Base-by-base conservation (phyloP, 192 early-diverging fungal genomes). In the Mortierella alpina region DNA sequence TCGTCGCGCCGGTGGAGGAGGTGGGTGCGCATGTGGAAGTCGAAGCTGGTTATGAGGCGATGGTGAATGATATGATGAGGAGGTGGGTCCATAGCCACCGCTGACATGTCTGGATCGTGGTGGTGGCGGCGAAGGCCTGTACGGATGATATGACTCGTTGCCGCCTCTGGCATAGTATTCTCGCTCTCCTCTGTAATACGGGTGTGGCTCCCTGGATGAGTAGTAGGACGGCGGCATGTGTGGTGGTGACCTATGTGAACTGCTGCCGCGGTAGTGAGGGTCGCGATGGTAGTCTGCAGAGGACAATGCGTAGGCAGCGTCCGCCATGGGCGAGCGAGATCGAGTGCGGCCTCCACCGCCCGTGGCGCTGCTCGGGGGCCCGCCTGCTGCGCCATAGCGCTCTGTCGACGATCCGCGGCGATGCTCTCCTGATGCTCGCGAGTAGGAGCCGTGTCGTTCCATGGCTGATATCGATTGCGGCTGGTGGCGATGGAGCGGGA, bases 361-460 rank as follows among this genome's bases (percentile, higher is more conserved):
- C 41, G 40, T 54, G 42, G 41, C 62, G 65, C 58, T 51, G 49
- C 23, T 46, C 46, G 62, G n/a, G 10, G 57, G 53, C 7, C 11
- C 56, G 23, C 68, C 68, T 9, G 73, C 5, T 6, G 77, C 56
- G 15, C 59, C 70, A 20, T 71, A 72, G 5, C 77, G 56, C 40
- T 80, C 77, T 53, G 77, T 59, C 13, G 77, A 80, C 7, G 77
- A 72, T 53, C 69, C 70, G 31, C 77, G 69, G 49, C 56, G 77
- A 17, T 57, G 57, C 17, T 72, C 77, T 55, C 70, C 68, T 78
- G 68, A 59, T 64, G 77, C 67, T 14, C 77, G 58, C 20, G 77
- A 72, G 66, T 80, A 80, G 23, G 77, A 46, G 31, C 74, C 74
- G 66, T 80, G 77, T 80, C 77, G 63, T 18, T 80, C 77, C 77